Evolutionary conservation across 2,329 filamentous ascomycete genomes (phyloP).

Genomic region (Curvularia sp.): DNA sequence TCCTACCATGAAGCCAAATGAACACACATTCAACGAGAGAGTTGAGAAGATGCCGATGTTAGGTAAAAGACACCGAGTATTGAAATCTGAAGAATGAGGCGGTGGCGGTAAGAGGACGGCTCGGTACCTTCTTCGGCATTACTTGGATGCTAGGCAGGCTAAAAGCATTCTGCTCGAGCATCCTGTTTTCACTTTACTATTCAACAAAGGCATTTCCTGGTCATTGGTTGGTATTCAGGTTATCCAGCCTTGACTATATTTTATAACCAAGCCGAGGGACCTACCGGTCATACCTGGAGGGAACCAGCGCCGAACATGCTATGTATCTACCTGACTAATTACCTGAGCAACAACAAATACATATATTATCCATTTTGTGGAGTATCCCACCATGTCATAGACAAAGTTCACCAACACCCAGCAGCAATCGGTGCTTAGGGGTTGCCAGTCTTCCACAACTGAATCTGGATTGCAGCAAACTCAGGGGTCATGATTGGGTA

Average conservation of each 20-base stretch:
- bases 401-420: background rate
- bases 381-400: background rate
- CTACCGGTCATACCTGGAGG: background rate
- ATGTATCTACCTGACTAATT: background rate
- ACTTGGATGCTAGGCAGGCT: background rate
- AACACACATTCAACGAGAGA: background rate
- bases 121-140: conserved; percentile 10
- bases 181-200: background rate
- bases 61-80: background rate
- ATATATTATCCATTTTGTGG: background rate
- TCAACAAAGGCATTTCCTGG: background rate
- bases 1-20: background rate
- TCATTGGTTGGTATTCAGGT: background rate
- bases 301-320: background rate
- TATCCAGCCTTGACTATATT: background rate
- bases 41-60: background rate
- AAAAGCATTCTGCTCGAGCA: conserved; percentile 7
- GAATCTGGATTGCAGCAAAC: background rate
- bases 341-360: background rate
- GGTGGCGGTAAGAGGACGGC: conserved; percentile 9
- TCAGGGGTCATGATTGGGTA: background rate
- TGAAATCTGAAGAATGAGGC: background rate
- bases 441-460: background rate
- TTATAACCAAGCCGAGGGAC: no score
- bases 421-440: background rate